These are phyloP conservation scores for Epichloe uncinata DNA, from an alignment of 2,329 filamentous ascomycete species.

Conservation along the genomic window DNA sequence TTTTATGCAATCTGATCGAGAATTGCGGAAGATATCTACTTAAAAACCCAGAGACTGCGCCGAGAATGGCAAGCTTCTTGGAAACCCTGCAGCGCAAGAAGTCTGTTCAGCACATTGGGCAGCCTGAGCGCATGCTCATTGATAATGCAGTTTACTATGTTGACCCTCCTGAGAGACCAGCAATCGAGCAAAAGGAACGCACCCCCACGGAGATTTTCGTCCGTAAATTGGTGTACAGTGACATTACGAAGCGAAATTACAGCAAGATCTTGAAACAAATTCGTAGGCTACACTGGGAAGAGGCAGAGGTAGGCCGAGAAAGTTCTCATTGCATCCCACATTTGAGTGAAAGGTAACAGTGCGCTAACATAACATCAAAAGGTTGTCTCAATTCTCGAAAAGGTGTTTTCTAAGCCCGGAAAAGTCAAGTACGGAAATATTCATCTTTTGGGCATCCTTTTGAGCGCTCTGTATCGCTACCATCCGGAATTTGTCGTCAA, in stretches of 20 bases:
- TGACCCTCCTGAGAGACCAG: conserved; percentile 82
- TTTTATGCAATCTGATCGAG: conserved; percentile 88
- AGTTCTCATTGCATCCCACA: not conserved
- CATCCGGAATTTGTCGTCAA: conserved; percentile 82
- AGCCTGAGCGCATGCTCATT: conserved; percentile 94
- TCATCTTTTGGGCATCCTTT: conserved; percentile 78
- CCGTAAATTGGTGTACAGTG: conserved; percentile 81
- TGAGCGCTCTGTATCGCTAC: conserved; percentile 80
- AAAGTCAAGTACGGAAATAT: conserved; percentile 98
- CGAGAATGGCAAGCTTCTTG: conserved; percentile 84
- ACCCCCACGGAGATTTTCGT: conserved; percentile 89
- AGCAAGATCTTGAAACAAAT: conserved; percentile 91
- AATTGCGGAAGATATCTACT: conserved; percentile 93
- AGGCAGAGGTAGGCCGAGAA: conserved; percentile 52
- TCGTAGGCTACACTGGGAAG: conserved; percentile 94
- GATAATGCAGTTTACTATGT: conserved; percentile 98
- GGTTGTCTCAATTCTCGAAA: conserved; percentile 67
- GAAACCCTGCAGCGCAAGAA: conserved; percentile 96
- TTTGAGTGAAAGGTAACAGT: not conserved
- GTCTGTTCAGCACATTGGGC: conserved; percentile 83
- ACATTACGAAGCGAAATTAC: conserved; percentile 88
- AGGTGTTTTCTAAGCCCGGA: conserved; percentile 88
- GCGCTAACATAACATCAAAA: conserved; percentile 11
- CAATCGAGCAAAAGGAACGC: conserved; percentile 92
- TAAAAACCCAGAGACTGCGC: conserved; percentile 82